Conservation (phyloP, 202 grass and related monocot species). For the Schoenoplectus triqueter region DNA sequence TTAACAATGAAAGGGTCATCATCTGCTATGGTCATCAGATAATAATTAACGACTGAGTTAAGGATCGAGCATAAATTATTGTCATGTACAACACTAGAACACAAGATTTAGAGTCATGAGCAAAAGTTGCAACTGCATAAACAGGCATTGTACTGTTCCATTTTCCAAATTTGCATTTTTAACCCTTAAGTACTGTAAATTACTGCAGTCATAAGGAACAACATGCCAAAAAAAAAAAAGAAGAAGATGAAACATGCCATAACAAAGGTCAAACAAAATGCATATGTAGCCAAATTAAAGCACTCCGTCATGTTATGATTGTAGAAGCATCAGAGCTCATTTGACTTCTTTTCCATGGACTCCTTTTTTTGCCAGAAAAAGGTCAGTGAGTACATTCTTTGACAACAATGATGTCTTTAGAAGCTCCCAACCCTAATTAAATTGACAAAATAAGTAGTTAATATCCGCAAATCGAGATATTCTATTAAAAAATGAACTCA, state of each 20-base stretch:
- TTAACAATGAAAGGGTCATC: too few species aligned
- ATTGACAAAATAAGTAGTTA: not conserved
- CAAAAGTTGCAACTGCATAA: not conserved
- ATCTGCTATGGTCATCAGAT: too few species aligned
- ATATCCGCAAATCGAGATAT: not conserved
- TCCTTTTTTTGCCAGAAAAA: not conserved
- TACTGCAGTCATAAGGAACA: not conserved
- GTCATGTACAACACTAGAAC: too few species aligned
- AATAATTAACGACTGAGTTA: too few species aligned
- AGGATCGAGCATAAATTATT: too few species aligned
- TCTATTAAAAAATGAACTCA: not conserved
- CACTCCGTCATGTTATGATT: not conserved
- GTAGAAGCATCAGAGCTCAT: not conserved
- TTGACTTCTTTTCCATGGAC: not conserved
- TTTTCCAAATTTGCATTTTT: not conserved
- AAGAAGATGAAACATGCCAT: not conserved
- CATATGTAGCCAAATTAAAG: not conserved
- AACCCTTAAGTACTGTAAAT: not conserved
- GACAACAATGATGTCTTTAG: not conserved
- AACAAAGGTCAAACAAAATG: not conserved
- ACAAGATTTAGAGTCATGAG: too few species aligned
- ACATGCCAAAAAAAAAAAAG: not conserved
- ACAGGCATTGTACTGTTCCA: not conserved
- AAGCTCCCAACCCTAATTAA: not conserved
- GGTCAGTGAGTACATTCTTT: conserved; percentile 4